phyloP scores from a whole-genome alignment of 2,329 filamentous ascomycete genomes.

The Lachnellula hyalina region DNA sequence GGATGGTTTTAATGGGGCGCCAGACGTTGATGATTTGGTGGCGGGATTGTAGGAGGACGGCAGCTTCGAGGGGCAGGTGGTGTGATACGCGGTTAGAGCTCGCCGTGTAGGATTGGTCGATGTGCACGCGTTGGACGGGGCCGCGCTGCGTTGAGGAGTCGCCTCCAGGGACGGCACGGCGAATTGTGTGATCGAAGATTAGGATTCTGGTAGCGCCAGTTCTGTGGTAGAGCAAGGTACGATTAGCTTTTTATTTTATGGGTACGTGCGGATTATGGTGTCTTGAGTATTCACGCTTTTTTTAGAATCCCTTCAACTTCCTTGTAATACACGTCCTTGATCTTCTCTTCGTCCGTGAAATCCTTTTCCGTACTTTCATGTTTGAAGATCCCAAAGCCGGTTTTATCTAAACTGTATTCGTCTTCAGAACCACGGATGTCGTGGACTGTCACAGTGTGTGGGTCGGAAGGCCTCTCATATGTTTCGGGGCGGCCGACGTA shows the following conservation, averaged over 20 bases:
- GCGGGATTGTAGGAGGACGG: slow-evolving; percentile 39
- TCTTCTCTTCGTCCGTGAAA: slow-evolving; percentile 32
- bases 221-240: slow-evolving; percentile 32
- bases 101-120: slow-evolving; percentile 50
- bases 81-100: slow-evolving; percentile 37
- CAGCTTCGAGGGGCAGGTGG: slow-evolving; percentile 41
- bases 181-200: slow-evolving; percentile 61
- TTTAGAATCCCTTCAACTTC: slow-evolving; percentile 34
- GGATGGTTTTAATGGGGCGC: slow-evolving; percentile 46
- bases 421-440: slow-evolving; percentile 42
- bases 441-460: slow-evolving; percentile 26
- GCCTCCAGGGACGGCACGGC: slow-evolving; percentile 28
- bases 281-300: slow-evolving; percentile 20
- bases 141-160: slow-evolving; percentile 31
- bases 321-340: slow-evolving; percentile 32
- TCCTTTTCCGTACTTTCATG: slow-evolving; percentile 33
- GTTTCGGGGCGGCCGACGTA: slow-evolving; percentile 6
- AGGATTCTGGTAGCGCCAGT: slow-evolving; percentile 52
- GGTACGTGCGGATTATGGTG: neutral
- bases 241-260: neutral
- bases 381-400: slow-evolving; percentile 35
- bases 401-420: slow-evolving; percentile 37
- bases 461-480: neutral
- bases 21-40: slow-evolving; percentile 52
- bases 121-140: slow-evolving; percentile 49